Base-by-base conservation (phyloP, 352 stramenopile species). In the Thalassiosira delicatula region DNA sequence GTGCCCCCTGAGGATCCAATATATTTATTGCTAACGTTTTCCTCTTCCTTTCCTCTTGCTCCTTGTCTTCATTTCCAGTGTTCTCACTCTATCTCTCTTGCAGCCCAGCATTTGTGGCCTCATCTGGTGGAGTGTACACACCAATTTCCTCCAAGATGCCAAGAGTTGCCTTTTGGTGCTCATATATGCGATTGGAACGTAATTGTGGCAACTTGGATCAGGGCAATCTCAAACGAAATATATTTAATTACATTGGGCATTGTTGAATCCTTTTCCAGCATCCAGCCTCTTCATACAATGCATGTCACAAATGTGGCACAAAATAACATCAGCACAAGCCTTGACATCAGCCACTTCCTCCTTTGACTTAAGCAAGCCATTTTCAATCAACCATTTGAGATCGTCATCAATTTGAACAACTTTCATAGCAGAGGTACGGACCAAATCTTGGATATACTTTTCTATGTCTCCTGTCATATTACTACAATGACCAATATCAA, bases 131-230 rank as follows among this genome's bases (percentile, higher is more conserved):
- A 35, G 23, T 32, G 23, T 76, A 76, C 68, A 57, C 68, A 25
- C 35, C 68, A 76, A 65, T 67, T 23, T 76, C 68, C n/a, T 76
- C 68, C 49, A 76, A 62, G 9, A 76, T 62, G 4, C 68, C 68
- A 14, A 76, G 51, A 40, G 49, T 67, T 54, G 17, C 29, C 9
- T 67, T 53, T 27, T 37, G 21, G 29, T 49, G 56, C 46, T 51
- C n/a, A n/a, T 46, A 30, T 30, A 53, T 42, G 27, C 1, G 2
- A 77, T 60, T 17, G 51, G 51, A 12, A 77, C 33, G 40, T 60
- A 67, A 3, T 8, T 23, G 37, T 76, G 67, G 23, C 37, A 9
- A 32, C 27, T 57, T 21, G 57, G 59, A 63, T 79, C 57, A 23
- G 70, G 70, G 40, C 32, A 25, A 27, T 79, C 70, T 40, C 51